Evolutionary conservation across 2,329 filamentous ascomycete genomes (phyloP).

Genomic region (Diaporthe eres): DNA sequence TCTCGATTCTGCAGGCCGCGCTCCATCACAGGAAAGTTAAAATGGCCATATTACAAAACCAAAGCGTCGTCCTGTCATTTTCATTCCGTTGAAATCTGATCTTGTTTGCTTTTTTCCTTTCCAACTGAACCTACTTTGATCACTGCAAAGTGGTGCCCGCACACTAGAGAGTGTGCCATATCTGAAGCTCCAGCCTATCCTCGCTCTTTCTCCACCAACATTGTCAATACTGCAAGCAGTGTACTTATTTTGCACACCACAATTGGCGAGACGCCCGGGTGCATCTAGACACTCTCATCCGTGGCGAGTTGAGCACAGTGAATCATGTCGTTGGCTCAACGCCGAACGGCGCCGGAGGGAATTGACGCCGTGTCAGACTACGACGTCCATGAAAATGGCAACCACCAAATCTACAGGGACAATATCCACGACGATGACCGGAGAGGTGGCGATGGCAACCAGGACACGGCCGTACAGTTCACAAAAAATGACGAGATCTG

Average conservation of each 20-base stretch:
- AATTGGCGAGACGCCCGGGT: too few relatives aligned
- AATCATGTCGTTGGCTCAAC: conserved; percentile 40
- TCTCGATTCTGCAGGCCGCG: conserved; percentile 14
- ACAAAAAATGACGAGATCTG: conserved; percentile 37
- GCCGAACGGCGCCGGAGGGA: conserved; percentile 38
- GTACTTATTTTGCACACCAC: background rate
- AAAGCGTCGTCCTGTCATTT: background rate
- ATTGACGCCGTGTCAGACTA: conserved; percentile 26
- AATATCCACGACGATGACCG: background rate
- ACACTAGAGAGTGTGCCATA: background rate
- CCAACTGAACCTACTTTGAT: background rate
- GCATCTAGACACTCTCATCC: background rate
- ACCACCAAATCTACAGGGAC: background rate
- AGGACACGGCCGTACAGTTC: conserved; percentile 4
- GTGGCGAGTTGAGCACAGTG: background rate
- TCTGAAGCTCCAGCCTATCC: background rate
- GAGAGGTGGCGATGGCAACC: background rate
- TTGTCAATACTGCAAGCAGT: background rate
- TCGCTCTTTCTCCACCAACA: background rate
- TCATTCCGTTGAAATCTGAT: background rate
- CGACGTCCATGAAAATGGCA: background rate
- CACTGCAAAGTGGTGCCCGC: background rate
- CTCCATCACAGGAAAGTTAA: conserved; percentile 2
- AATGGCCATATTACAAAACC: background rate
- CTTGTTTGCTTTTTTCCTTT: background rate